Evolutionary conservation across 768 basidiomycete genomes (phyloP).

Genomic region (Naganishia friedmannii): DNA sequence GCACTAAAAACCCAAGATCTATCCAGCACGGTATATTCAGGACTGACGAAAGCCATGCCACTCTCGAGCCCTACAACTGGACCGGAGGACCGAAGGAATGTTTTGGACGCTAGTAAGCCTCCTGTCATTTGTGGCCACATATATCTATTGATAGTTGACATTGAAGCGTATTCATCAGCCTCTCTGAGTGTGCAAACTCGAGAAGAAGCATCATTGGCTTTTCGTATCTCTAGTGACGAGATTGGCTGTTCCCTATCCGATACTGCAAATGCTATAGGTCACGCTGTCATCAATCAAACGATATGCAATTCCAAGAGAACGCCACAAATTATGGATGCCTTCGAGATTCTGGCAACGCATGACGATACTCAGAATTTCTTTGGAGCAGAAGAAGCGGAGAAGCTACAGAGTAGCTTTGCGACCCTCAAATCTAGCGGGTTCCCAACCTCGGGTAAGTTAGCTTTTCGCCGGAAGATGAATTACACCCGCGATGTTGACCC

Average conservation of each 20-base stretch:
- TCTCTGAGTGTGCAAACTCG: not conserved
- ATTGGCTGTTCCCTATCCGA: slow-evolving; percentile 7
- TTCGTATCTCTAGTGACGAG: not conserved
- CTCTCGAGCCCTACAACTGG: not conserved
- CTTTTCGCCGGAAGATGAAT: no score
- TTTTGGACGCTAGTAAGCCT: slow-evolving; percentile 3
- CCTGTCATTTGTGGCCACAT: not conserved
- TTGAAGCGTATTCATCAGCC: not conserved
- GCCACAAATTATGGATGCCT: slow-evolving; percentile 18
- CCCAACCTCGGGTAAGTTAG: slow-evolving; percentile 1
- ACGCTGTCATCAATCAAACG: slow-evolving; percentile 18
- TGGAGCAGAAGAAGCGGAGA: slow-evolving; percentile 22
- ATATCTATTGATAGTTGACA: not conserved
- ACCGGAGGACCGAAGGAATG: slow-evolving; percentile 1
- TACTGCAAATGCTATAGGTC: slow-evolving; percentile 1
- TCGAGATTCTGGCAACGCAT: slow-evolving; percentile 14
- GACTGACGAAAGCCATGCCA: not conserved
- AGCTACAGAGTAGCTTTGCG: slow-evolving; percentile 7
- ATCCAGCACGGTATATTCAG: not conserved
- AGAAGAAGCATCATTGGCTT: not conserved
- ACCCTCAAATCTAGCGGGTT: slow-evolving; percentile 17
- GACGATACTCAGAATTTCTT: not conserved
- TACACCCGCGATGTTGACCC: not conserved
- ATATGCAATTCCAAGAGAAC: slow-evolving; percentile 8
- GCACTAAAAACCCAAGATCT: not conserved